Conservation (phyloP, 208 protist species). For the Phytomonas sp. region DNA sequence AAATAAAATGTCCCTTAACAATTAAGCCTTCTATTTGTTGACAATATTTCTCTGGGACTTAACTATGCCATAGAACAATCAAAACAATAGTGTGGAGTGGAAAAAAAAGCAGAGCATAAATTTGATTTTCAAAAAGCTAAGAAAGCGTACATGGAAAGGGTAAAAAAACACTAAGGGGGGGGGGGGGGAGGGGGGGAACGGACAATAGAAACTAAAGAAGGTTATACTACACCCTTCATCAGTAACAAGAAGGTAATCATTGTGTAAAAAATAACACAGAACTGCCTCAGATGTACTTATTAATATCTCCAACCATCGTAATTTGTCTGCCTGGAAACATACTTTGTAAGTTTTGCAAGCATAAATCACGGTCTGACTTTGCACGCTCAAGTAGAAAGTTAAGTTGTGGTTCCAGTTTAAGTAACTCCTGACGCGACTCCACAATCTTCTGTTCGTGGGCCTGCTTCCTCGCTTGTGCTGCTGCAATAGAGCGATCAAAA, state of each 20-base stretch:
- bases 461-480: constrained; percentile 16
- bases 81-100: neutral
- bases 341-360: constrained; percentile 23
- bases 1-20: neutral
- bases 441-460: constrained; percentile 28
- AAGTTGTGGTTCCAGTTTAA: constrained; percentile 27
- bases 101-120: neutral
- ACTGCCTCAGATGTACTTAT: constrained; percentile 39
- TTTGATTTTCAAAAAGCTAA: neutral
- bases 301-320: constrained; percentile 67
- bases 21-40: constrained; percentile 3
- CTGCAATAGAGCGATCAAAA: constrained; percentile 36
- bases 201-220: constrained; percentile 6
- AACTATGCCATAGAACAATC: neutral
- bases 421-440: constrained; percentile 32
- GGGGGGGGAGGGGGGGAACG: neutral
- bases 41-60: constrained; percentile 7
- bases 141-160: neutral
- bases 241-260: neutral
- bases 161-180: neutral
- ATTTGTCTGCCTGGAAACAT: constrained; percentile 59
- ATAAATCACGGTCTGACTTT: constrained; percentile 25
- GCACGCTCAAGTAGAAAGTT: constrained; percentile 16
- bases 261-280: neutral
- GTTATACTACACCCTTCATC: neutral